These are phyloP conservation scores for Craterostigma plantagineum DNA, from an alignment of 257 asterid species.

Conservation along the genomic window DNA sequence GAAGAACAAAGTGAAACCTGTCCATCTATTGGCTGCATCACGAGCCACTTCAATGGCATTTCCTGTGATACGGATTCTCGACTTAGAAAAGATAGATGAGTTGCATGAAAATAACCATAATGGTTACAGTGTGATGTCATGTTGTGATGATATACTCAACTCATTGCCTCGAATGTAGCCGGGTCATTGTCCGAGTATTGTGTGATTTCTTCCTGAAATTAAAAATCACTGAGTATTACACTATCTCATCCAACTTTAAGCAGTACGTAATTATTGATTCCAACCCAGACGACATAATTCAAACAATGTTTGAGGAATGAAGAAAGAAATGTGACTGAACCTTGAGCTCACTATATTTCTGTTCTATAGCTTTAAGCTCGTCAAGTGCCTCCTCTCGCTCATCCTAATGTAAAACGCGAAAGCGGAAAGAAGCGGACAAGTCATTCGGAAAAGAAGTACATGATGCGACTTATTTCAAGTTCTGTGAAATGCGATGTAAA, in stretches of 20 bases:
- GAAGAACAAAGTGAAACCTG: conserved; percentile 33
- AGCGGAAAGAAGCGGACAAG: not conserved
- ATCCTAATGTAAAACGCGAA: conserved; percentile 32
- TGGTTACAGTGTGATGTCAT: not conserved
- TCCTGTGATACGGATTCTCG: conserved; percentile 30
- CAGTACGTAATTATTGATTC: too few relatives aligned
- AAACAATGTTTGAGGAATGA: too few relatives aligned
- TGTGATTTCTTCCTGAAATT: conserved; percentile 49
- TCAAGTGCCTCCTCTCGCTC: conserved; percentile 70
- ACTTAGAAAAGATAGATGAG: conserved; percentile 4
- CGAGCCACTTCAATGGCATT: conserved; percentile 62
- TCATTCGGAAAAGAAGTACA: not conserved
- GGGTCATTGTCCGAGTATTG: conserved; percentile 83
- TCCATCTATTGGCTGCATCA: conserved; percentile 95
- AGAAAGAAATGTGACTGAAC: conserved; percentile 19
- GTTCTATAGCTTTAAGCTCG: conserved; percentile 61
- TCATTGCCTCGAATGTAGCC: conserved; percentile 78
- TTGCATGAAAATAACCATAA: too few relatives aligned
- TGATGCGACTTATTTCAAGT: not conserved
- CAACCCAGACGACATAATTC: too few relatives aligned
- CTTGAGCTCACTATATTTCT: conserved; percentile 53
- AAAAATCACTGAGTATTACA: conserved; percentile 3
- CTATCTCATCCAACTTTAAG: too few relatives aligned
- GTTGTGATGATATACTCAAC: conserved; percentile 22
- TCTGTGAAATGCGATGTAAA: not conserved